Conservation (phyloP, 176 grass and related monocot genomes). For the Tillandsia leiboldiana region DNA sequence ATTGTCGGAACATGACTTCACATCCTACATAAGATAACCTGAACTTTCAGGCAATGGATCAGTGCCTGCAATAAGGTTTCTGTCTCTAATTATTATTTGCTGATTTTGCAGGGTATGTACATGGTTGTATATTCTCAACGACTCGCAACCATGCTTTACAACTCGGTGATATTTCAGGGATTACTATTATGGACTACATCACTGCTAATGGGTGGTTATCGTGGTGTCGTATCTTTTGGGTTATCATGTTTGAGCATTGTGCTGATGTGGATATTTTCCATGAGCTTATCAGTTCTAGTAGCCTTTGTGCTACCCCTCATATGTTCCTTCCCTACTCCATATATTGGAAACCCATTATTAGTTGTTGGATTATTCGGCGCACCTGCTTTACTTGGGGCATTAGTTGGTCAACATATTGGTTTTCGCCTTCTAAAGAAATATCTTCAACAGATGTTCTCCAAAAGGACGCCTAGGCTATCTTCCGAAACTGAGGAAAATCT, state of each 20-base stretch:
- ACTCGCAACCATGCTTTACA: constrained; percentile 76
- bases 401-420: constrained; percentile 75
- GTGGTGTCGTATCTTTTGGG: constrained; percentile 54
- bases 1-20: not conserved
- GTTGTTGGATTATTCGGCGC: constrained; percentile 83
- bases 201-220: constrained; percentile 69
- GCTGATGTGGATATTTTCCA: constrained; percentile 64
- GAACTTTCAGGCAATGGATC: not conserved
- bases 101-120: constrained; percentile 66
- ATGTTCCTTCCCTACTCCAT: constrained; percentile 59
- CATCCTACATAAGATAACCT: not conserved
- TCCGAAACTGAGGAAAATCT: constrained; percentile 29
- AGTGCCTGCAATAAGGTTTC: no score
- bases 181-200: constrained; percentile 82
- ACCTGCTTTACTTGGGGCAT: constrained; percentile 82
- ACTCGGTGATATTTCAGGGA: constrained; percentile 88
- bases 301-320: constrained; percentile 56
- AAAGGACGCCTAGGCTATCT: constrained; percentile 29
- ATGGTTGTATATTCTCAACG: constrained; percentile 82
- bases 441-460: constrained; percentile 26
- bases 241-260: constrained; percentile 69
- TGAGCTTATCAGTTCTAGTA: constrained; percentile 54
- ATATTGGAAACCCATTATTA: constrained; percentile 72
- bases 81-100: not conserved
- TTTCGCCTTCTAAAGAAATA: constrained; percentile 52